phyloP scores from a whole-genome alignment of 148 eudicot genomes.

The Bassia scoparia region DNA sequence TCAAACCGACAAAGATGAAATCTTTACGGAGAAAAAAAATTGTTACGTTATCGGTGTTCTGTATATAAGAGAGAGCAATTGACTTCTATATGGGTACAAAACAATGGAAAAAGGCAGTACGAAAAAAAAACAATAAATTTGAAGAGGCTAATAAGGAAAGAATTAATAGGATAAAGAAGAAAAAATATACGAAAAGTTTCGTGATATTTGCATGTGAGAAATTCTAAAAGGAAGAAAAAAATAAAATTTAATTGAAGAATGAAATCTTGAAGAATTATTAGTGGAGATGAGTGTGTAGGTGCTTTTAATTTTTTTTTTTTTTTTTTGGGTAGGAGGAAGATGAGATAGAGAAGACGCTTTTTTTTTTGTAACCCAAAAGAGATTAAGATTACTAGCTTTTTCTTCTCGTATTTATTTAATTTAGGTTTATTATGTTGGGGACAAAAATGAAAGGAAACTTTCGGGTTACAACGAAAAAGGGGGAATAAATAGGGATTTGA shows the following conservation, averaged over 20 bases:
- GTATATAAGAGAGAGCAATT: slow-evolving; percentile 27
- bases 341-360: slow-evolving; percentile 28
- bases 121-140: not conserved
- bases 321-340: slow-evolving; percentile 8
- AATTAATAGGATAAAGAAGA: slow-evolving; percentile 25
- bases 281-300: slow-evolving; percentile 8
- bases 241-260: not conserved
- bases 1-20: not conserved
- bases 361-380: slow-evolving; percentile 5
- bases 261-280: slow-evolving; percentile 3
- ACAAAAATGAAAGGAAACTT: too few relatives aligned
- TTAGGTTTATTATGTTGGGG: not conserved
- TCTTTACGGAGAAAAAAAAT: not conserved
- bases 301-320: not conserved
- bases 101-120: not conserved
- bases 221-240: too few relatives aligned
- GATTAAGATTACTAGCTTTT: not conserved
- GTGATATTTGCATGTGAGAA: not conserved
- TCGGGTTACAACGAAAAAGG: too few relatives aligned
- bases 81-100: slow-evolving; percentile 16
- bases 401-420: not conserved
- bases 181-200: not conserved
- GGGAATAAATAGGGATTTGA: too few relatives aligned
- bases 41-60: slow-evolving; percentile 14
- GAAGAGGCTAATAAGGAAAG: slow-evolving; percentile 19